A percentile compares a stretch with the other conserved stretches of the same genome.
Evolutionary conservation across 441 rosid genomes (phyloP).

Genomic region (Croton setiger): DNA sequence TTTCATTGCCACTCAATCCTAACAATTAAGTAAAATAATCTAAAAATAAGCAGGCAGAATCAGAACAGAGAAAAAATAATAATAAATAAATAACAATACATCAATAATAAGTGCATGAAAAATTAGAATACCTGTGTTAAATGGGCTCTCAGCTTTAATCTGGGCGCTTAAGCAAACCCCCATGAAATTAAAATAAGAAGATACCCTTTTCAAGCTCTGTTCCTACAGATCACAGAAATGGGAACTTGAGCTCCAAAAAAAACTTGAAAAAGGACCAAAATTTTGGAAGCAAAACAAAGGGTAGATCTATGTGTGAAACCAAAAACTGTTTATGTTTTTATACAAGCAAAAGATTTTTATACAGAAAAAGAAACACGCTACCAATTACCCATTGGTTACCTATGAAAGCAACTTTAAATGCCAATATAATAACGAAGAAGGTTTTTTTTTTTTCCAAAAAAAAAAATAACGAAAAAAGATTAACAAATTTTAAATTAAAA

Average conservation of each 20-base stretch:
- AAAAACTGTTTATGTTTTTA: neutral
- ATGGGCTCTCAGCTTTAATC: conserved; percentile 85
- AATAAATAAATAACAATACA: no score
- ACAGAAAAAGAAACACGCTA: conserved; percentile 6
- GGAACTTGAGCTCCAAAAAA: conserved; percentile 11
- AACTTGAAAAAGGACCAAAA: conserved; percentile 15
- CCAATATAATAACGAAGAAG: neutral
- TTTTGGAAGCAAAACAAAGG: conserved; percentile 17
- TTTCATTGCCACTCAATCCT: conserved; percentile 8
- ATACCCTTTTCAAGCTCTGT: conserved; percentile 26
- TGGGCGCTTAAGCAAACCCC: conserved; percentile 88
- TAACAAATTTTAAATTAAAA: neutral
- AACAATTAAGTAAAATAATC: conserved; percentile 1
- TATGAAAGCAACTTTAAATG: conserved; percentile 4
- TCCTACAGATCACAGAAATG: conserved; percentile 29
- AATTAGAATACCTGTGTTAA: conserved; percentile 49
- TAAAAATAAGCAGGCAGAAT: conserved; percentile 16
- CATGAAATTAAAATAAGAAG: conserved; percentile 41
- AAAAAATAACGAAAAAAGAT: conserved; percentile 5
- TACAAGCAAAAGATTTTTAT: conserved; percentile 6
- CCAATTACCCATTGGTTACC: conserved; percentile 4
- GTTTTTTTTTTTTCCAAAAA: no score
- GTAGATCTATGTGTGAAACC: conserved; percentile 27
- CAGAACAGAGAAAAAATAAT: no score
- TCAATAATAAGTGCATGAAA: conserved; percentile 5